These are phyloP conservation scores for Brassica nigra DNA, from an alignment of 345 rosid genomes.

Conservation along the genomic window DNA sequence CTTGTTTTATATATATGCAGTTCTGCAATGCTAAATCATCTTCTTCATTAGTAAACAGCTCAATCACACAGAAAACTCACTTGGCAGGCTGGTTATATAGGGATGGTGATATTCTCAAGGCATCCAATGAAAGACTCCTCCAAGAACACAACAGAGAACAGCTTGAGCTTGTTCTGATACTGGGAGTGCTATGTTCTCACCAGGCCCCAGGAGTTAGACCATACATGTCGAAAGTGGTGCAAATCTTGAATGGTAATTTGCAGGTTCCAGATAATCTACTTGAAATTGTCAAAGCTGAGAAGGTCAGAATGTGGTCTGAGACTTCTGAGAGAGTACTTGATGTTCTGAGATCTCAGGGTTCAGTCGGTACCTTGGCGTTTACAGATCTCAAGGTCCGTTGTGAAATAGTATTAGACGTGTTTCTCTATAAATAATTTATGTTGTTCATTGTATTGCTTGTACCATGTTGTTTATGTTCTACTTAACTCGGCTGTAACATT, in stretches of 20 bases:
- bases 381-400: constrained; percentile 7
- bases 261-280: constrained; percentile 25
- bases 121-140: background rate
- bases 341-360: background rate
- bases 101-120: constrained; percentile 26
- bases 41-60: background rate
- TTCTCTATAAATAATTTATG: background rate
- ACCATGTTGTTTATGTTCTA: background rate
- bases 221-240: constrained; percentile 9
- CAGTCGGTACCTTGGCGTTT: constrained; percentile 2
- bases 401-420: background rate
- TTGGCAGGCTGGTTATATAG: background rate
- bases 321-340: background rate
- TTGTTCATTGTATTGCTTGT: background rate
- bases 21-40: background rate
- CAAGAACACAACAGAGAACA: constrained; percentile 1
- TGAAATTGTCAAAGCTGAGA: constrained; percentile 8
- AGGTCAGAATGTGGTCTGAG: background rate
- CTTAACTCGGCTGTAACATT: background rate
- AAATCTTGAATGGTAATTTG: constrained; percentile 8
- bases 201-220: constrained; percentile 14
- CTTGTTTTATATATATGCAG: background rate
- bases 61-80: background rate
- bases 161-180: no score
- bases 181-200: constrained; percentile 31